Evolutionary conservation across 2,329 filamentous ascomycete species (phyloP).

Genomic region (Paraconiothyrium brasiliense): DNA sequence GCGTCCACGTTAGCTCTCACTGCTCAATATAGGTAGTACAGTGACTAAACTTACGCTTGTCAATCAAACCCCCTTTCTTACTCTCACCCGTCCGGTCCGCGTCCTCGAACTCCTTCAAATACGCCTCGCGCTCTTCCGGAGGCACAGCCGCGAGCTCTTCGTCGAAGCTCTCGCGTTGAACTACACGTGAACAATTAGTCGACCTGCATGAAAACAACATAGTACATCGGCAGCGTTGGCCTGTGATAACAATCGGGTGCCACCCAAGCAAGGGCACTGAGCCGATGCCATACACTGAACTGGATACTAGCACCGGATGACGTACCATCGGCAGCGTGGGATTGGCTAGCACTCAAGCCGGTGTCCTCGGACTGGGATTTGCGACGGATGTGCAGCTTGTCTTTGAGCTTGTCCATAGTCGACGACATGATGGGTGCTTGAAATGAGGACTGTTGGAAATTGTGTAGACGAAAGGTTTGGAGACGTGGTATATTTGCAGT

Average conservation of each 20-base stretch:
- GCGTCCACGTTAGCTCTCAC: slow-evolving; percentile 15
- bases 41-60: slow-evolving; percentile 7
- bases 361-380: slow-evolving; percentile 42
- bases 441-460: neutral
- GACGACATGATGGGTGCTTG: slow-evolving; percentile 4
- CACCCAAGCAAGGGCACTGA: neutral
- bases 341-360: neutral
- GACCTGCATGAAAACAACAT: neutral
- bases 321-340: slow-evolving; percentile 25
- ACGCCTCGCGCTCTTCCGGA: slow-evolving; percentile 45
- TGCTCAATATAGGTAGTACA: neutral
- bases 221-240: too few species aligned
- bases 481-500: neutral
- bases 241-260: neutral
- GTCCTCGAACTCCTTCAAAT: slow-evolving; percentile 48
- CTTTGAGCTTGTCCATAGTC: slow-evolving; percentile 48
- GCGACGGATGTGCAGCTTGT: slow-evolving; percentile 47
- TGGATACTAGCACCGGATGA: slow-evolving; percentile 9
- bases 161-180: slow-evolving; percentile 44
- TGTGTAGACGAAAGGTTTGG: neutral
- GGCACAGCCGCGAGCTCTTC: slow-evolving; percentile 44
- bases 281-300: neutral
- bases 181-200: slow-evolving; percentile 22
- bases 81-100: slow-evolving; percentile 42
- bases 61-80: slow-evolving; percentile 38